Evolutionary conservation across 2,329 filamentous ascomycete species (phyloP), one percentile per base, ranked within the genome.

Genomic region (Cytospora leucostoma): DNA sequence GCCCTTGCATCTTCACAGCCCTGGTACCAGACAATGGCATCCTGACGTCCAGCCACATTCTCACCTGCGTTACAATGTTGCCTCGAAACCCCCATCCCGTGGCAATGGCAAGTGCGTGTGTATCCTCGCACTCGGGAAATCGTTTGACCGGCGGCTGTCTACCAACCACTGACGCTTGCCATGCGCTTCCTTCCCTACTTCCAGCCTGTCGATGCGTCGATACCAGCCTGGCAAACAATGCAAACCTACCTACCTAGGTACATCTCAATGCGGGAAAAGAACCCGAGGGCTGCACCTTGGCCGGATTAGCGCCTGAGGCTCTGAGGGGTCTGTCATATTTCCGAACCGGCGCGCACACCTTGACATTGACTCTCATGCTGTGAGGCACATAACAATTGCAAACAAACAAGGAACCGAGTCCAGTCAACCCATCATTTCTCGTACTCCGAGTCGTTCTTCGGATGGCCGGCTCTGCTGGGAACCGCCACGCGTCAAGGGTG

Each of bases 401-500:
- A 4, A 4, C 27, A 27, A 4, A 27, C 27, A 27, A 27, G 2
- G 27, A 27, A 27, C 27, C 27, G 27, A 27, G 27, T 27, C 27
- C 27, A 4, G 4, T 4, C 27, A 27, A 27, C 27, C 2, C 27
- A 27, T 27, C 27, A 27, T 27, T 4, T 27, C 27, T 27, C 27
- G 27, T 27, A 27, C 27, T 27, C 4, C 27, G 27, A 4, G 35
- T 15, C 51, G 10, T 44, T 15, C 38, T 21, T 44, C 52, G 54
- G 51, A 40, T 15, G 51, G 37, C 33, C 19, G 50, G 51, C 33
- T 55, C 59, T 40, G 38, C 6, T 38, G 51, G n/a, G 47, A 49
- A 32, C 27, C n/a, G 40, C 59, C 51, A 55, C 38, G 38, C 51
- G 32, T 27, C 59, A 55, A 40, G 32, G 10, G 15, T 55, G 37